phyloP scores from a whole-genome alignment of 2,329 filamentous ascomycete genomes.

The Emmonsiellopsis sp. region DNA sequence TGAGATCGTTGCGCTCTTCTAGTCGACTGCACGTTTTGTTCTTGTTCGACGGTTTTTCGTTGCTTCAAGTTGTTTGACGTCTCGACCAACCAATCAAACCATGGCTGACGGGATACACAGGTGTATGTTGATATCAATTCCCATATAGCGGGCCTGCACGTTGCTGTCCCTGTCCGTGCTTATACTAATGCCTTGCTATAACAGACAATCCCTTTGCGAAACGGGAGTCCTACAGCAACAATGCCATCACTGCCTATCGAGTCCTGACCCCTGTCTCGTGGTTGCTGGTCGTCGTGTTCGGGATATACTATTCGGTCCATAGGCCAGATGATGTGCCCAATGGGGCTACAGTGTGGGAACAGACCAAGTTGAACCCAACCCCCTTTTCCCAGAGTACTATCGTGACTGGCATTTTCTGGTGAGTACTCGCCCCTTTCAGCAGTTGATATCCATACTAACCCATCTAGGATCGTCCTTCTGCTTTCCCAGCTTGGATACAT shows the following conservation, averaged over 20 bases:
- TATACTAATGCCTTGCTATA: not conserved
- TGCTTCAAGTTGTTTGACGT: not conserved
- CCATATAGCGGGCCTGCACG: not conserved
- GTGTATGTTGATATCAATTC: not conserved
- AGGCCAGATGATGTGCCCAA: constrained; percentile 53
- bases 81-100: not conserved
- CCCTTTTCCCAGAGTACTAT: constrained; percentile 65
- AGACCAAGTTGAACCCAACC: constrained; percentile 57
- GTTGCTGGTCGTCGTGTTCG: constrained; percentile 61
- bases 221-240: constrained; percentile 54
- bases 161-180: not conserved
- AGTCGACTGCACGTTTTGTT: too few relatives aligned
- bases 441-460: not conserved
- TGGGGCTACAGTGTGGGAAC: constrained; percentile 62
- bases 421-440: constrained; percentile 14
- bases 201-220: constrained; percentile 67
- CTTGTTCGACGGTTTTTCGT: not conserved
- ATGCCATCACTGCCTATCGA: constrained; percentile 63
- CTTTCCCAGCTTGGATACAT: constrained; percentile 68
- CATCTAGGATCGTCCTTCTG: constrained; percentile 58
- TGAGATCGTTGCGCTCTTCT: not conserved
- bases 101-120: not conserved
- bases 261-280: constrained; percentile 64
- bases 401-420: constrained; percentile 67
- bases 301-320: constrained; percentile 64